Conservation (phyloP, 2,329 filamentous ascomycete species). For the Fonsecaea monophora region DNA sequence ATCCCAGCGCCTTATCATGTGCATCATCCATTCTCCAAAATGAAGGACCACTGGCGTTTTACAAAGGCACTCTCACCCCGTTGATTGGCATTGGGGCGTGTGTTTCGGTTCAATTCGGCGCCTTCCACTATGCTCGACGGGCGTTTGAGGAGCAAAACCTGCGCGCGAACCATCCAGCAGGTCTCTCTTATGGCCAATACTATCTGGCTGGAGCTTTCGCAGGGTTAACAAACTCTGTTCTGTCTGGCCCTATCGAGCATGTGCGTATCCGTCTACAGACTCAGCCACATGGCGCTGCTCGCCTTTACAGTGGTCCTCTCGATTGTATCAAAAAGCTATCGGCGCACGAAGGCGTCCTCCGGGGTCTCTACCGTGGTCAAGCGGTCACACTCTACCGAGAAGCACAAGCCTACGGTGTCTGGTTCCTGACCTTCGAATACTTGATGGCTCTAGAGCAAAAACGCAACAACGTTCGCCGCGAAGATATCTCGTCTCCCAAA, state of each 20-base stretch:
- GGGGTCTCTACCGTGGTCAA: slow-evolving; percentile 84
- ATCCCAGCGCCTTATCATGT: slow-evolving; percentile 79
- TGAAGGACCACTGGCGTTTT: slow-evolving; percentile 90
- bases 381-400: slow-evolving; percentile 86
- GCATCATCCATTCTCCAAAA: slow-evolving; percentile 83
- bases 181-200: slow-evolving; percentile 83
- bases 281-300: slow-evolving; percentile 79
- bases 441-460: slow-evolving; percentile 89
- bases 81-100: slow-evolving; percentile 96
- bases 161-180: slow-evolving; percentile 40
- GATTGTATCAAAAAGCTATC: slow-evolving; percentile 90
- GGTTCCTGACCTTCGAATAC: slow-evolving; percentile 95
- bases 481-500: slow-evolving; percentile 81
- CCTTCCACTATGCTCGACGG: slow-evolving; percentile 90
- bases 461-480: slow-evolving; percentile 76
- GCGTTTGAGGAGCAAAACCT: slow-evolving; percentile 78
- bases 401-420: slow-evolving; percentile 91
- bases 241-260: slow-evolving; percentile 94
- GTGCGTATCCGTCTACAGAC: slow-evolving; percentile 95
- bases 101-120: slow-evolving; percentile 96
- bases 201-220: slow-evolving; percentile 90
- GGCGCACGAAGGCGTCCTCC: slow-evolving; percentile 69
- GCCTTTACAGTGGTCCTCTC: slow-evolving; percentile 81
- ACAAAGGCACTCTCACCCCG: slow-evolving; percentile 96
- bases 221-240: slow-evolving; percentile 83